Conservation (phyloP, 148 eudicot genomes). For the Silene latifolia region DNA sequence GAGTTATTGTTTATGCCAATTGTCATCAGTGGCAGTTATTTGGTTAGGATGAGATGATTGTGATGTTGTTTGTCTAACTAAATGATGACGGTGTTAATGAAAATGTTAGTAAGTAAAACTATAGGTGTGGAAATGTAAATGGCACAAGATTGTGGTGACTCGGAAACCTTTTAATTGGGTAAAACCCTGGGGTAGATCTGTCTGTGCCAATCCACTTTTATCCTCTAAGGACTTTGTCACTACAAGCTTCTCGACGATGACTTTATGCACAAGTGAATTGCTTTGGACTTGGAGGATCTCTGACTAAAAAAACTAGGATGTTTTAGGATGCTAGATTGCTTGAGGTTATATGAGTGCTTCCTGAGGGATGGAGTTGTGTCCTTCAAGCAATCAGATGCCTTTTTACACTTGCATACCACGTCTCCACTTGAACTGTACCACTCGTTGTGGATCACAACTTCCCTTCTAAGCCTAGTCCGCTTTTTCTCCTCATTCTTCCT, state of each 20-base stretch:
- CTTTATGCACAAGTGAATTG: too few relatives aligned
- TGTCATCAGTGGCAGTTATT: not conserved
- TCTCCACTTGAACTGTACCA: not conserved
- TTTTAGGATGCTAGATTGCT: not conserved
- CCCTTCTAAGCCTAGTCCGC: not conserved
- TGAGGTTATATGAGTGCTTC: not conserved
- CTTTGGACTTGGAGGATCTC: not conserved
- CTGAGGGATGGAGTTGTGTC: not conserved
- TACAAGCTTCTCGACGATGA: too few relatives aligned
- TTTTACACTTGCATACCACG: not conserved
- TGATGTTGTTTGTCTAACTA: not conserved
- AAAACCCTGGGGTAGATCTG: not conserved
- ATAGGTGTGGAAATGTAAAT: not conserved
- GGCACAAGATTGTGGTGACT: not conserved
- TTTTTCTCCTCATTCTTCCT: not conserved
- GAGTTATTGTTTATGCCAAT: not conserved
- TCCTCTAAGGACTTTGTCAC: too few relatives aligned
- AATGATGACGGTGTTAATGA: not conserved
- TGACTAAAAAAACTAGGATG: not conserved
- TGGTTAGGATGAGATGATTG: not conserved
- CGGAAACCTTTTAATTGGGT: not conserved
- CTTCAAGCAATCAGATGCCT: not conserved
- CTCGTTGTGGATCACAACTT: not conserved
- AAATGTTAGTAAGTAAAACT: not conserved
- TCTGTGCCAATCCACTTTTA: too few relatives aligned